Evolutionary conservation across 257 asterid species (phyloP), one percentile per base, ranked within the genome.

Genomic region (Primulina tabacum): DNA sequence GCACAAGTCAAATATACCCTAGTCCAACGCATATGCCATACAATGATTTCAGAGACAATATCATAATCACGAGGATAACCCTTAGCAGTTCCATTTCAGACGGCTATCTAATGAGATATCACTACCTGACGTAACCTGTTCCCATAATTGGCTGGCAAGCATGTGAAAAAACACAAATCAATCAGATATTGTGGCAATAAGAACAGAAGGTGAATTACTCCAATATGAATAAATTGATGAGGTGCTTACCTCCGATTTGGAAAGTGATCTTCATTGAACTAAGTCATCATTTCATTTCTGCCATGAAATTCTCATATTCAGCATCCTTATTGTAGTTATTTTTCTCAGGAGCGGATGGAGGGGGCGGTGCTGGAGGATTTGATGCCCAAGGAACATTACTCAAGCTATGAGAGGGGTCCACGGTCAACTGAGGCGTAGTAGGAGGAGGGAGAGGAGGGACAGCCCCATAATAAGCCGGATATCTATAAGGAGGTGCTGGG

Each of bases 281-380:
- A 70, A 43, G 40, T 69, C 64, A 29, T 84, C 76, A 87, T 81
- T 89, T 86, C 94, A 90, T 86, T 75, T 93, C 99, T 14, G 96
- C 89, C 96, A 93, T 90, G 89, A 93, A 93, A 83, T 87, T 93
- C 83, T 90, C 99, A 72, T 89, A 93, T 71, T 93, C 99, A 37
- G 96, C 66, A 59, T 90, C 98, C 1, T 81, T 32, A 40, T 85
- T 80, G 68, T 74, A 64, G 65, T 68, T 76, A 66, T 81, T 82
- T 68, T 87, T 91, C 76, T 88, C 96, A 14, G 82, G 73, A 67
- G 95, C 69, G 37, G 92, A 68, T 28, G 77, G 76, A 35, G 98
- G 87, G 60, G 91, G 89, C 14, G 88, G 92, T 53, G 64, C 75
- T 20, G 87, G 81, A 30, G 83, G 89, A 67, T 78, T 88, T 37